phyloP scores from a whole-genome alignment of 495 filamentous ascomycete species.

The Talaromyces ruber region DNA sequence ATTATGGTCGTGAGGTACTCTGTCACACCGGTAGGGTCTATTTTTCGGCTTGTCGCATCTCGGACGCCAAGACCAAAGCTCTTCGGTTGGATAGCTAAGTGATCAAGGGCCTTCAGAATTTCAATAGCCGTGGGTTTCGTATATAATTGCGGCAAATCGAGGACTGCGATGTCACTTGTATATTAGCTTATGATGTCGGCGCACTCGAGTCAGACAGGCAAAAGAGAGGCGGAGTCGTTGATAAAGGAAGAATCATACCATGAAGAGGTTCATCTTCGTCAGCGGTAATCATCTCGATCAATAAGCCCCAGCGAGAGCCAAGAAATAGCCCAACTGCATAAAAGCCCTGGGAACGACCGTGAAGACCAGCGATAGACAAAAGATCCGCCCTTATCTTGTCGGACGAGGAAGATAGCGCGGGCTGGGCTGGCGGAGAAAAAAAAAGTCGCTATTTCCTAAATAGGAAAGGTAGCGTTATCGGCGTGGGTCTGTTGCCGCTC shows the following conservation, averaged over 20 bases:
- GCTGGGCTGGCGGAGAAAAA: constrained; percentile 12
- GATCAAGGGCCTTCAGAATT: constrained; percentile 33
- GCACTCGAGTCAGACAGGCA: constrained; percentile 4
- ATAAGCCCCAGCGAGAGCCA: neutral
- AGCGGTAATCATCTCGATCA: constrained; percentile 26
- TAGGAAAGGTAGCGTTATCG: constrained; percentile 22
- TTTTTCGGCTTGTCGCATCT: constrained; percentile 22
- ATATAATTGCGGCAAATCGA: constrained; percentile 47
- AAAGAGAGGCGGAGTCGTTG: constrained; percentile 2
- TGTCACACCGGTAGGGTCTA: constrained; percentile 32
- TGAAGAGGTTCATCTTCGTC: constrained; percentile 35
- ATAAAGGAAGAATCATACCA: constrained; percentile 20
- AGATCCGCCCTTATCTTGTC: neutral
- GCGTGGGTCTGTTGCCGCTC: constrained; percentile 3
- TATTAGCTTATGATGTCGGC: constrained; percentile 31
- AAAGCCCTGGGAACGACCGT: neutral
- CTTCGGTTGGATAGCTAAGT: constrained; percentile 35
- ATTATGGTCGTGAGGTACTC: constrained; percentile 72
- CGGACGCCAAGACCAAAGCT: constrained; percentile 21
- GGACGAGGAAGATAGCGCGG: neutral
- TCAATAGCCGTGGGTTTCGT: constrained; percentile 37
- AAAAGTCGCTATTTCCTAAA: constrained; percentile 33
- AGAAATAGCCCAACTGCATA: neutral
- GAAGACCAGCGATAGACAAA: neutral
- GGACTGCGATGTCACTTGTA: constrained; percentile 26